Evolutionary conservation across 768 basidiomycete genomes (phyloP).

Genomic region (Mycena polygramma): DNA sequence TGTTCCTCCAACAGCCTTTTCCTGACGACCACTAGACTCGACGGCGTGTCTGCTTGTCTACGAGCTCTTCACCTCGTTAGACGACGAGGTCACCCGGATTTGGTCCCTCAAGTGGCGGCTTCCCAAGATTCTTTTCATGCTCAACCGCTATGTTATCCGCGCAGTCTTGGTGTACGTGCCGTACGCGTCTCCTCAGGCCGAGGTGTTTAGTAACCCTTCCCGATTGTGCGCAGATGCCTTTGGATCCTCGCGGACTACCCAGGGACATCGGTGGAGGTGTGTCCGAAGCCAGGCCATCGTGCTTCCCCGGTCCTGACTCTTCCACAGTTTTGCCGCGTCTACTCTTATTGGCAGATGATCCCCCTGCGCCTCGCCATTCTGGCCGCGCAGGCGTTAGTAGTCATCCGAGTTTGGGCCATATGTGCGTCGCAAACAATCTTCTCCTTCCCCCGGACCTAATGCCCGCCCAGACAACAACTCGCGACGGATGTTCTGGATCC

Average conservation of each 20-base stretch:
- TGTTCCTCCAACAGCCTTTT: no score
- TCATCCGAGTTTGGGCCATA: conserved; percentile 38
- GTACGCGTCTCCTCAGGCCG: not conserved
- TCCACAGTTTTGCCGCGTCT: conserved; percentile 30
- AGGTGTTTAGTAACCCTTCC: not conserved
- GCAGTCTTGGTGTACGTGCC: conserved; percentile 27
- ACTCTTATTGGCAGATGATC: conserved; percentile 37
- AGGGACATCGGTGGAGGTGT: no score
- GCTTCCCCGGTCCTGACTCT: not conserved
- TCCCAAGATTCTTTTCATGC: conserved; percentile 37
- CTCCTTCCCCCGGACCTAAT: not conserved
- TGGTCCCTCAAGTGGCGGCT: conserved; percentile 37
- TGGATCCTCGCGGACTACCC: conserved; percentile 9
- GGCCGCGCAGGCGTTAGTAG: conserved; percentile 35
- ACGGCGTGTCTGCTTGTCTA: conserved; percentile 33
- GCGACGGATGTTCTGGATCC: conserved; percentile 28
- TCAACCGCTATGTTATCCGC: conserved; percentile 36
- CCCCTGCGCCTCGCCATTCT: conserved; percentile 35
- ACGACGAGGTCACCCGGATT: conserved; percentile 30
- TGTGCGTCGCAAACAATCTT: conserved; percentile 19
- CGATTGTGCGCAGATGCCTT: conserved; percentile 3
- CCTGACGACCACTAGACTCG: not conserved
- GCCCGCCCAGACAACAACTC: conserved; percentile 30
- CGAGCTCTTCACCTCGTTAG: conserved; percentile 34
- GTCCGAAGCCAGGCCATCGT: not conserved